phyloP scores from a whole-genome alignment of 2,329 filamentous ascomycete genomes.

The Lecanicillium sp. region DNA sequence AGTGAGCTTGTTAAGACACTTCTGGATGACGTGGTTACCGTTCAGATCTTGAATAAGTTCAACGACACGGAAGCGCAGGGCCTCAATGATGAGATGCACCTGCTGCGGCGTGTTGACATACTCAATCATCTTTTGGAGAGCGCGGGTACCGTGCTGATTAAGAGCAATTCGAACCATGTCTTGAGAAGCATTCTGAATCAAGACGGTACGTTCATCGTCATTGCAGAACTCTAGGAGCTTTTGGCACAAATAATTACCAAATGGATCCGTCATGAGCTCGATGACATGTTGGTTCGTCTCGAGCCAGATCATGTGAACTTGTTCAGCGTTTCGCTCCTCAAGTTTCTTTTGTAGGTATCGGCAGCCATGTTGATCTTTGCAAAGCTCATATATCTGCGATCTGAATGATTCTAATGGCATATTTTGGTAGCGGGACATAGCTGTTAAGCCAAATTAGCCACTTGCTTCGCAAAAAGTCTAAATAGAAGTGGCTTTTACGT shows the following conservation, averaged over 20 bases:
- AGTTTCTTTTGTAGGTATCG: slow-evolving; percentile 96
- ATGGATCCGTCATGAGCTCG: slow-evolving; percentile 97
- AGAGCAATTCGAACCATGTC: slow-evolving; percentile 89
- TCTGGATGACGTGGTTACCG: slow-evolving; percentile 98
- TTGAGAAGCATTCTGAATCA: slow-evolving; percentile 82
- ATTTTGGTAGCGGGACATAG: slow-evolving; percentile 75
- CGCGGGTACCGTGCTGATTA: slow-evolving; percentile 94
- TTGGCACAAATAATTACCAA: slow-evolving; percentile 98
- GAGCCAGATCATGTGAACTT: slow-evolving; percentile 86
- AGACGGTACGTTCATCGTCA: slow-evolving; percentile 84
- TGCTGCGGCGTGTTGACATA: slow-evolving; percentile 82
- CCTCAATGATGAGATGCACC: slow-evolving; percentile 77
- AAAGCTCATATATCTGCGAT: slow-evolving; percentile 80
- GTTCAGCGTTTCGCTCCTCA: slow-evolving; percentile 75
- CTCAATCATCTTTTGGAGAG: slow-evolving; percentile 99
- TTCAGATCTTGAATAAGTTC: slow-evolving; percentile 95
- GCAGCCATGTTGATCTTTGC: slow-evolving; percentile 97
- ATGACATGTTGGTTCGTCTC: slow-evolving; percentile 92
- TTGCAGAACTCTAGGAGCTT: slow-evolving; percentile 94
- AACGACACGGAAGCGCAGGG: slow-evolving; percentile 76
- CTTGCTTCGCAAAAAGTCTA: neutral
- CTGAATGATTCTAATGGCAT: slow-evolving; percentile 71
- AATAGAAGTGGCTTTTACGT: slow-evolving; percentile 17
- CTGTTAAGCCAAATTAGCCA: slow-evolving; percentile 30
- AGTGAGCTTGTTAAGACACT: slow-evolving; percentile 91